These are phyloP conservation scores for Phytophthora ohioensis DNA, from an alignment of 352 stramenopile species.

Conservation along the genomic window DNA sequence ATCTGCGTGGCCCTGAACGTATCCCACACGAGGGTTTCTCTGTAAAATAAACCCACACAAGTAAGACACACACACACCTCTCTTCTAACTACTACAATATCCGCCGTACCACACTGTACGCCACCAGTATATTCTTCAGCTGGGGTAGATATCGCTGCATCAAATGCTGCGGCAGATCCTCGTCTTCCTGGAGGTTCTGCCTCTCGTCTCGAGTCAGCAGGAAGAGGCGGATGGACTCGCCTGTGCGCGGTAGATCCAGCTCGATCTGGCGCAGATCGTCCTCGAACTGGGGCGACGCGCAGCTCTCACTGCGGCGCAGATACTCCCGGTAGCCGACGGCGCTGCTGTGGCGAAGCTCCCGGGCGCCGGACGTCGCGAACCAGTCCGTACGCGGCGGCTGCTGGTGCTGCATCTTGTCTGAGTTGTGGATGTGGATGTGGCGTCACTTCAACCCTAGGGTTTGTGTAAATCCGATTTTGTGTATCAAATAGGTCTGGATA, in stretches of 20 bases:
- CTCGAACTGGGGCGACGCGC: slow-evolving; percentile 43
- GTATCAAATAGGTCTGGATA: neutral
- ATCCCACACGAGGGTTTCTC: slow-evolving; percentile 75
- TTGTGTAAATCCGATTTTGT: slow-evolving; percentile 6
- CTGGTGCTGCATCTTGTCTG: slow-evolving; percentile 19
- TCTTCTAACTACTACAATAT: neutral
- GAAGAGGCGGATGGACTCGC: slow-evolving; percentile 64
- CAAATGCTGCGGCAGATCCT: slow-evolving; percentile 33
- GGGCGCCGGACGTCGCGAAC: slow-evolving; percentile 54
- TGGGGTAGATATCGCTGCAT: slow-evolving; percentile 42
- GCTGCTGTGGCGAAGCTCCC: slow-evolving; percentile 44
- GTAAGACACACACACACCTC: neutral
- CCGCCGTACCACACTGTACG: slow-evolving; percentile 61
- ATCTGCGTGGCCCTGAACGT: slow-evolving; percentile 80
- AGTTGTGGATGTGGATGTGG: slow-evolving; percentile 18
- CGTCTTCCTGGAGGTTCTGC: slow-evolving; percentile 16
- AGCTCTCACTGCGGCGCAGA: slow-evolving; percentile 37
- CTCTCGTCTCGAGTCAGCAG: slow-evolving; percentile 41
- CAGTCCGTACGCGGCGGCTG: slow-evolving; percentile 38
- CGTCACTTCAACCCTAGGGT: slow-evolving; percentile 27
- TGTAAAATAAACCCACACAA: slow-evolving; percentile 19
- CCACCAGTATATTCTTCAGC: slow-evolving; percentile 66
- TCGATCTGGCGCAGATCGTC: slow-evolving; percentile 76
- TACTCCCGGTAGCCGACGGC: slow-evolving; percentile 56
- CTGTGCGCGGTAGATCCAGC: slow-evolving; percentile 69